Conservation (phyloP, 2,329 filamentous ascomycete species). For the Metarhizium sp. region DNA sequence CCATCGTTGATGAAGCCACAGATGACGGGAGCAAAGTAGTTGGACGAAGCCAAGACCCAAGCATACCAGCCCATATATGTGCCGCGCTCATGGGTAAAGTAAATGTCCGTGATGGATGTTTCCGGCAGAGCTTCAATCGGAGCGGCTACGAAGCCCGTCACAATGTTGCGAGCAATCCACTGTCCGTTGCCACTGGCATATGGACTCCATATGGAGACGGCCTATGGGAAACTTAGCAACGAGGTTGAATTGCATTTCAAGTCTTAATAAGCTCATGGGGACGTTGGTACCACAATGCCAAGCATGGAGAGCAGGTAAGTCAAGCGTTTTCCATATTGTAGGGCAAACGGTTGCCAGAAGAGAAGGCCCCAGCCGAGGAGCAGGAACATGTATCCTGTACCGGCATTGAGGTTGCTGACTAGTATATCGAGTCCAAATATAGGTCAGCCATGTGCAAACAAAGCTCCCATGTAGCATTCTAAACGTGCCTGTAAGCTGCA, state of each 20-base stretch:
- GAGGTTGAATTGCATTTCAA: not conserved
- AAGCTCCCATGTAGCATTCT: not conserved
- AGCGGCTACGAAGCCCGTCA: conserved; percentile 33
- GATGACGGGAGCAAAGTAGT: conserved; percentile 35
- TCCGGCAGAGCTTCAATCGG: conserved; percentile 38
- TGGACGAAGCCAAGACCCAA: conserved; percentile 25
- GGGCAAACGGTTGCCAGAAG: conserved; percentile 37
- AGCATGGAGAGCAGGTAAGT: conserved; percentile 28
- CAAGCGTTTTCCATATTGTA: conserved; percentile 33
- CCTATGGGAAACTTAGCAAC: not conserved
- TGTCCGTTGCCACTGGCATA: conserved; percentile 28
- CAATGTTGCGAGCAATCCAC: conserved; percentile 35
- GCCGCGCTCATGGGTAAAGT: conserved; percentile 31
- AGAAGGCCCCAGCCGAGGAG: conserved; percentile 35
- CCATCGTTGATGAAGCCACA: conserved; percentile 34
- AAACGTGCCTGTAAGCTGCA: conserved; percentile 16
- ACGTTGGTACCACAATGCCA: conserved; percentile 9
- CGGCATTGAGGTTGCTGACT: conserved; percentile 26
- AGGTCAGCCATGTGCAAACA: not conserved
- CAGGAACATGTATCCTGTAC: conserved; percentile 32
- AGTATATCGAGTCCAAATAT: not conserved
- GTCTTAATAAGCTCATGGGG: no score
- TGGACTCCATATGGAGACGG: conserved; percentile 17
- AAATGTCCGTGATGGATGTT: conserved; percentile 32
- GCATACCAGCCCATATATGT: conserved; percentile 34